These are phyloP conservation scores for Jacaranda mimosifolia DNA, from an alignment of 257 asterid species.

Conservation along the genomic window DNA sequence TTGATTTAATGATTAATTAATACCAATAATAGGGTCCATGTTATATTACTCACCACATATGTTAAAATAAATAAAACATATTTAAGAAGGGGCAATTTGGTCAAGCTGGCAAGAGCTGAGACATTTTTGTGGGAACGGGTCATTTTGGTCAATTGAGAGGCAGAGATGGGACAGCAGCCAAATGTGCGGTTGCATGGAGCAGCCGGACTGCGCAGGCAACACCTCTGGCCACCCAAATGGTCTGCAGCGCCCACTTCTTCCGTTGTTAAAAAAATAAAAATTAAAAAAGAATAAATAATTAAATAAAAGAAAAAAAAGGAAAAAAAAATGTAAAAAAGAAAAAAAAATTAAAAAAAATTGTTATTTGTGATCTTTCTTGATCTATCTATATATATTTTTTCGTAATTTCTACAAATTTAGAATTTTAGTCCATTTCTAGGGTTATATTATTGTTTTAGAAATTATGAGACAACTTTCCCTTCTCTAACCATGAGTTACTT, in stretches of 20 bases:
- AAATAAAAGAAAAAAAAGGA: too few relatives aligned
- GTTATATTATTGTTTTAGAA: too few relatives aligned
- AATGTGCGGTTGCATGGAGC: slow-evolving; percentile 65
- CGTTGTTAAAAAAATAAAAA: too few relatives aligned
- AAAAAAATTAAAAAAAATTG: too few relatives aligned
- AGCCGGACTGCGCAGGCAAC: slow-evolving; percentile 36
- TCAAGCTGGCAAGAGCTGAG: background rate
- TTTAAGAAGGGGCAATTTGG: slow-evolving; percentile 34
- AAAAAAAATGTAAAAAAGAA: too few relatives aligned
- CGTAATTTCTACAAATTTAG: too few relatives aligned
- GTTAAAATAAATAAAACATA: background rate
- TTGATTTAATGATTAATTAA: background rate
- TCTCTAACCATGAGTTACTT: too few relatives aligned
- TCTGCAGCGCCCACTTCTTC: slow-evolving; percentile 1
- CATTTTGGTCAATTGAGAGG: slow-evolving; percentile 22
- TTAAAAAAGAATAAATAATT: too few relatives aligned
- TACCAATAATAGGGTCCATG: background rate
- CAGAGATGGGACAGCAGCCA: slow-evolving; percentile 32
- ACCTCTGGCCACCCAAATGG: slow-evolving; percentile 49
- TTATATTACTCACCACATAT: background rate
- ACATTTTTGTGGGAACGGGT: background rate
- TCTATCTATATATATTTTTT: too few relatives aligned
- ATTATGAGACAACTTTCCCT: too few relatives aligned
- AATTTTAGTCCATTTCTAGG: too few relatives aligned
- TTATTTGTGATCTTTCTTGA: too few relatives aligned